Base-by-base conservation (phyloP, 164 flowering plant genomes). In the Nymphaea thermarum region DNA sequence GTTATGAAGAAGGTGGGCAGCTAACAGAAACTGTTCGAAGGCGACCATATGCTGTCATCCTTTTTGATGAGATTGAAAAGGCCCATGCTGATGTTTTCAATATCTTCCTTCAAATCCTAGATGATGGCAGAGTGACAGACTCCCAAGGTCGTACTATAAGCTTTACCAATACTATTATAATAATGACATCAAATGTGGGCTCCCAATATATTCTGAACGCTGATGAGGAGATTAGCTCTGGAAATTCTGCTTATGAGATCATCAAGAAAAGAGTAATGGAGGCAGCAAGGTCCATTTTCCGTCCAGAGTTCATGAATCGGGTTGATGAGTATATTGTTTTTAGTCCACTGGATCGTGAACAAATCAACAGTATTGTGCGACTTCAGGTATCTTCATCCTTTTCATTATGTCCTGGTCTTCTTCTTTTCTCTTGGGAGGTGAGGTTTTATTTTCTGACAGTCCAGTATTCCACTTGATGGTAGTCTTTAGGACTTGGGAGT, bases 171-270 rank as follows among this genome's bases (percentile, higher is more conserved):
- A 84, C 93, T 18, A 93, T 95, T 16, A 79, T 95, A 65, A 95
- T 95, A 68, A 95, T 95, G 99, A 95, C 99, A 42, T 92, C 98
- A 60, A 95, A 95, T 77, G 99, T 95, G 59, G 99, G 99, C 36
- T 95, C 99, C 6, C 96, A 91, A 62, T 90, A 87, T 73, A 90
- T 95, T 57, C 87, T 95, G 8, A 83, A 87, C 67, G 74, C 85
- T 3, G 98, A 85, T 60, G 88, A 90, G 67, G 92, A 85, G 61
- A 70, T 47, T 18, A 51, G 42, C 12, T 67, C 93, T 0, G 84
- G 75, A 67, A 89, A 82, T 64, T 63, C 67, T 16, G 77, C 85
- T 36, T 95, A 95, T 69, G 96, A 92, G 61, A 82, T 81, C 42
- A 95, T 95, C 11, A 94, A 91, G 82, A 73, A 76, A 62, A 82